Evolutionary conservation across 2,329 filamentous ascomycete genomes (phyloP).

Genomic region (Fusarium sp.): DNA sequence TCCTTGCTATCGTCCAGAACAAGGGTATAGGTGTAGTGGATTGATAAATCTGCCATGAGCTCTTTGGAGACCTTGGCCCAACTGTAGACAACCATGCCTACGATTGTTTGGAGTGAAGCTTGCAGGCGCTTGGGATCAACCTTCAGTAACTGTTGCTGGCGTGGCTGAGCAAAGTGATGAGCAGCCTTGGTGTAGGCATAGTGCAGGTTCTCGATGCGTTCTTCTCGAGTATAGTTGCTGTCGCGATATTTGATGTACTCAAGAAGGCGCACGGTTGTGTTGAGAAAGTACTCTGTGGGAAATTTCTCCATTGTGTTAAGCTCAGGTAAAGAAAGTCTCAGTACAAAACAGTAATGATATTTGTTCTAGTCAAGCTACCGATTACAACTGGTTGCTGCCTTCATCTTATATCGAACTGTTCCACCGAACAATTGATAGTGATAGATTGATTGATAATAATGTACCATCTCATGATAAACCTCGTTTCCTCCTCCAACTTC

Average conservation of each 20-base stretch:
- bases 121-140: neutral
- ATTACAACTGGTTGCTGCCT: neutral
- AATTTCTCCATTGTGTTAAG: neutral
- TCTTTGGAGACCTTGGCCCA: neutral
- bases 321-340: neutral
- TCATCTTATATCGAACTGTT: neutral
- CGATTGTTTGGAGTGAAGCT: neutral
- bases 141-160: neutral
- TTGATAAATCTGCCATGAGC: neutral
- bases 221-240: neutral
- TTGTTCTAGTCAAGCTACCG: neutral
- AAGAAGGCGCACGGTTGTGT: neutral
- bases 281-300: neutral
- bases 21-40: neutral
- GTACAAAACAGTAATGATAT: accelerated
- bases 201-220: neutral
- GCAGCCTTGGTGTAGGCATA: neutral
- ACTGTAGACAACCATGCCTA: neutral
- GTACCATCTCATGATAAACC: neutral
- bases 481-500: neutral
- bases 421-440: neutral
- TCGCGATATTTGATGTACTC: neutral
- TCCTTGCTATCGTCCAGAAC: neutral
- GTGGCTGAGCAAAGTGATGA: neutral
- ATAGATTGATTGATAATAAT: neutral